Evolutionary conservation across 768 basidiomycete species (phyloP).

Genomic region (Xerocomellus intermedius): DNA sequence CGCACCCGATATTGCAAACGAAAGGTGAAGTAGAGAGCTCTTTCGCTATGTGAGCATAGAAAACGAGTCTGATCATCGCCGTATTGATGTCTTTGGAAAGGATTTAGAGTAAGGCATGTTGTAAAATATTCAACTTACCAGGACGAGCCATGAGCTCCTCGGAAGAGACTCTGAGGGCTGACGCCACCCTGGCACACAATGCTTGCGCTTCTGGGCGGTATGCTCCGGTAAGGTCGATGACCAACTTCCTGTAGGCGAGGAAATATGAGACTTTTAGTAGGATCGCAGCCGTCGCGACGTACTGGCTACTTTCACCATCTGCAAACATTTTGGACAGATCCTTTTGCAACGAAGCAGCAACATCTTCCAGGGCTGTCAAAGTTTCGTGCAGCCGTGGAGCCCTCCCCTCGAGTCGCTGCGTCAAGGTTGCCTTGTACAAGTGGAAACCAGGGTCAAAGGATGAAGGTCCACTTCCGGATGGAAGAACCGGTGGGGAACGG

Average conservation of each 20-base stretch:
- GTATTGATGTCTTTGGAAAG: constrained; percentile 5
- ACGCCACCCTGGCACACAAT: constrained; percentile 42
- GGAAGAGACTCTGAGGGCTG: constrained; percentile 39
- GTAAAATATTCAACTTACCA: constrained; percentile 32
- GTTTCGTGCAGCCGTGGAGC: constrained; percentile 60
- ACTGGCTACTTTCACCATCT: constrained; percentile 46
- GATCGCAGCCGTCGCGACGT: constrained; percentile 18
- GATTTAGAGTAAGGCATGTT: constrained; percentile 1
- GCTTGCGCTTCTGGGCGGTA: constrained; percentile 54
- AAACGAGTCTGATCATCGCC: constrained; percentile 38
- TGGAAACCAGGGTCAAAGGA: constrained; percentile 48
- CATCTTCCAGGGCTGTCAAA: constrained; percentile 56
- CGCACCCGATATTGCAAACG: constrained; percentile 44
- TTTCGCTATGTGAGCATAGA: constrained; percentile 49
- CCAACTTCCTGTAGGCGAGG: constrained; percentile 37
- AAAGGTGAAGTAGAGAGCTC: constrained; percentile 47
- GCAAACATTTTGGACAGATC: constrained; percentile 52
- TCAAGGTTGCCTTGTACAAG: constrained; percentile 59
- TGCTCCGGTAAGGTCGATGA: constrained; percentile 39
- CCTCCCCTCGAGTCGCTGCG: constrained; percentile 62
- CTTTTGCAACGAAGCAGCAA: constrained; percentile 53
- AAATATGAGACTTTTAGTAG: neutral
- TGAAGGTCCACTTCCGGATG: constrained; percentile 38
- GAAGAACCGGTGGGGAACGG: constrained; percentile 47
- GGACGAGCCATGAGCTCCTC: constrained; percentile 29